Conservation (phyloP, 2,329 filamentous ascomycete genomes). For the Hypomyces perniciosus region DNA sequence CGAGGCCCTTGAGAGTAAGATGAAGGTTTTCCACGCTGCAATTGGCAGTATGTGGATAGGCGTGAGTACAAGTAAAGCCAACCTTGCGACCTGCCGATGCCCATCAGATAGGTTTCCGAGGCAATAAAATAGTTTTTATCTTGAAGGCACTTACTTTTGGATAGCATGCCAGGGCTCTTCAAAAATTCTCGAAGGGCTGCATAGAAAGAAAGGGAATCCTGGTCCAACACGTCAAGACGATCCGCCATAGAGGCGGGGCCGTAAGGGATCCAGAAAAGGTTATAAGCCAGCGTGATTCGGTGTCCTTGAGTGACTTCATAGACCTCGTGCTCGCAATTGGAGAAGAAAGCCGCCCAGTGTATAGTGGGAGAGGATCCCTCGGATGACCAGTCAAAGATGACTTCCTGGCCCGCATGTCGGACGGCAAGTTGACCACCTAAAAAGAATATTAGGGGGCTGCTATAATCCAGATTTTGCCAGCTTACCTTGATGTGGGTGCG, state of each 20-base stretch:
- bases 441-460: background rate
- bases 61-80: constrained; percentile 40
- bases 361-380: constrained; percentile 15
- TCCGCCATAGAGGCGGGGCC: constrained; percentile 21
- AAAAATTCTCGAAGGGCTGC: constrained; percentile 10
- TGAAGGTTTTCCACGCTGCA: constrained; percentile 23
- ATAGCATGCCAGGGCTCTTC: background rate
- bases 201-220: constrained; percentile 13
- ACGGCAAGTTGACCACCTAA: constrained; percentile 39
- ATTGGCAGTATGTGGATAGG: constrained; percentile 37
- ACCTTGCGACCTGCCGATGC: constrained; percentile 32
- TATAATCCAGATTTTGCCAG: constrained; percentile 11
- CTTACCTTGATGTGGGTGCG: constrained; percentile 26
- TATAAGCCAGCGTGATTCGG: constrained; percentile 55
- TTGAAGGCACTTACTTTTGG: constrained; percentile 1
- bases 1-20: constrained; percentile 38
- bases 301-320: constrained; percentile 44
- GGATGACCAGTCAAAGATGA: constrained; percentile 36
- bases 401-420: constrained; percentile 30
- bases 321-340: constrained; percentile 48
- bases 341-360: constrained; percentile 47
- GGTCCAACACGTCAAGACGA: constrained; percentile 9
- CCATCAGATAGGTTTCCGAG: background rate
- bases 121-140: background rate
- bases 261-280: constrained; percentile 37